These are phyloP conservation scores for Iberis pinnata DNA, from an alignment of 345 rosid species.

Conservation along the genomic window DNA sequence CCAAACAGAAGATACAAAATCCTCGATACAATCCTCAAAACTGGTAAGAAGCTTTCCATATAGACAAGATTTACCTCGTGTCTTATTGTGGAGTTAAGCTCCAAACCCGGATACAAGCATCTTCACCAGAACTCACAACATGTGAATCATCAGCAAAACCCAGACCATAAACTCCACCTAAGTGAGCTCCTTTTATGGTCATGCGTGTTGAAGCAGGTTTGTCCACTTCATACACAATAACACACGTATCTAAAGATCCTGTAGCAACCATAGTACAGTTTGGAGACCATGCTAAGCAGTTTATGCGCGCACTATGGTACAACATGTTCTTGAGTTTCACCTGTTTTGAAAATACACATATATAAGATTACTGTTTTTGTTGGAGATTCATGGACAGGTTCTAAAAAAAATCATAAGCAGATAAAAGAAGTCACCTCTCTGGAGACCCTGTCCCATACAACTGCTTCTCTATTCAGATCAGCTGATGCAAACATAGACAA, in stretches of 20 bases:
- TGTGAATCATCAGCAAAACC: conserved; percentile 55
- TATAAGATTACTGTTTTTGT: neutral
- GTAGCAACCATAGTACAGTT: conserved; percentile 65
- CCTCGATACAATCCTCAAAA: neutral
- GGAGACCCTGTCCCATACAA: conserved; percentile 77
- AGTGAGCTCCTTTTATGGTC: conserved; percentile 77
- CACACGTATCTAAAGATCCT: conserved; percentile 78
- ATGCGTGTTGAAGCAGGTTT: conserved; percentile 63
- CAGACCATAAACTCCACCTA: conserved; percentile 86
- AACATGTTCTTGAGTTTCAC: conserved; percentile 78
- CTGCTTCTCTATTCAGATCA: conserved; percentile 84
- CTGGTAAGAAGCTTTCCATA: conserved; percentile 9
- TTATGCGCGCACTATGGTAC: conserved; percentile 78
- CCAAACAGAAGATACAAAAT: conserved; percentile 8
- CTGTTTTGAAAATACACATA: conserved; percentile 29
- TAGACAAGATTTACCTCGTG: conserved; percentile 12
- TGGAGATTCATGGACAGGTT: conserved; percentile 3
- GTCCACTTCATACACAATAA: conserved; percentile 68
- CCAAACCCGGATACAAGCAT: conserved; percentile 86
- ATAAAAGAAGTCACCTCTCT: conserved; percentile 50
- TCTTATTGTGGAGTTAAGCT: conserved; percentile 34
- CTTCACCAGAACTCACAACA: conserved; percentile 86
- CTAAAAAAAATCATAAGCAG: neutral
- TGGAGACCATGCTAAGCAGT: conserved; percentile 92
- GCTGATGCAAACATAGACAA: conserved; percentile 88